Evolutionary conservation across 177 flowering plant species (phyloP).

Genomic region (Vitis hybrid): DNA sequence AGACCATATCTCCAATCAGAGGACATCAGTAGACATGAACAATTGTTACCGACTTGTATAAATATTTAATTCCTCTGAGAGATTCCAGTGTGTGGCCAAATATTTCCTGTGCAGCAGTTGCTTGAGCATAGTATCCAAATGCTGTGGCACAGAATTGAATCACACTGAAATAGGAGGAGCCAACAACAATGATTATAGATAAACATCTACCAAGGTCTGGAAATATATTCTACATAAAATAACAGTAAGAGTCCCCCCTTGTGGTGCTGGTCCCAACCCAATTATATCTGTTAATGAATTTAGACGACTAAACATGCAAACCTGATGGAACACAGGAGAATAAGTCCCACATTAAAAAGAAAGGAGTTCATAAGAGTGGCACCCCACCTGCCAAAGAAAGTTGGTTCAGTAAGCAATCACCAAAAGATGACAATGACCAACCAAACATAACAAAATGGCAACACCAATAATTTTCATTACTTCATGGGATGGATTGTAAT

Average conservation of each 20-base stretch:
- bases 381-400: conserved; percentile 71
- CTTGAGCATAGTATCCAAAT: conserved; percentile 96
- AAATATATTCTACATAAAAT: not conserved
- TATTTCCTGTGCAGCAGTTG: conserved; percentile 98
- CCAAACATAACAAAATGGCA: not conserved
- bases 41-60: conserved; percentile 70
- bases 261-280: too few relatives aligned
- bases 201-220: not conserved
- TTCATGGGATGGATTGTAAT: conserved; percentile 99
- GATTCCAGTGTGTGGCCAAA: conserved; percentile 98
- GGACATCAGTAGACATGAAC: not conserved
- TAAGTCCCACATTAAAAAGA: conserved; percentile 90
- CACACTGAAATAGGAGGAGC: conserved; percentile 57
- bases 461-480: conserved; percentile 35
- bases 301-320: conserved; percentile 12
- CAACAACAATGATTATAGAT: conserved; percentile 1
- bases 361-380: conserved; percentile 95
- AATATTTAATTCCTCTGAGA: conserved; percentile 90
- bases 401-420: conserved; percentile 6
- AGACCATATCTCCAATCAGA: not conserved
- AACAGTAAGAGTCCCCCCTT: too few relatives aligned
- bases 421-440: not conserved
- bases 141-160: conserved; percentile 97
- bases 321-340: conserved; percentile 97
- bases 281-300: not conserved